phyloP scores from a whole-genome alignment of 2,329 filamentous ascomycete genomes.

The Apiospora malaysiana region DNA sequence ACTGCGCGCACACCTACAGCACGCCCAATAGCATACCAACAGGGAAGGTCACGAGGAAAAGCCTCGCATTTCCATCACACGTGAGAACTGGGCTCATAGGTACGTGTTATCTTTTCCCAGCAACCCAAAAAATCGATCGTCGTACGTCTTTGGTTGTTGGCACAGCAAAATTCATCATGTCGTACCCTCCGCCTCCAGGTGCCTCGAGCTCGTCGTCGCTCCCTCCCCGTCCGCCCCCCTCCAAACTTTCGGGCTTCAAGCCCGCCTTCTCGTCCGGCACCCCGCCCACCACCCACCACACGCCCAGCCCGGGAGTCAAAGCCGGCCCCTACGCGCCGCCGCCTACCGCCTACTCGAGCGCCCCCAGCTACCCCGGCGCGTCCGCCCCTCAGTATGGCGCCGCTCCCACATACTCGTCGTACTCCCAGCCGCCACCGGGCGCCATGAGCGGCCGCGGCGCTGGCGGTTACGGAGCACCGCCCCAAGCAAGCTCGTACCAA shows the following conservation, averaged over 20 bases:
- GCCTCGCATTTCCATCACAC: constrained; percentile 22
- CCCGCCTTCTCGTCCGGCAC: constrained; percentile 55
- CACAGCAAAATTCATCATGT: constrained; percentile 74
- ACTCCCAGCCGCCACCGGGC: constrained; percentile 37
- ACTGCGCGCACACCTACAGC: not conserved
- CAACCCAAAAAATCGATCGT: constrained; percentile 29
- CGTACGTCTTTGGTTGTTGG: constrained; percentile 34
- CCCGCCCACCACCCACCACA: constrained; percentile 29
- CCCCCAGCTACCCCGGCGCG: constrained; percentile 43
- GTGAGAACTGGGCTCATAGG: constrained; percentile 50
- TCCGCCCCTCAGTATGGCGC: constrained; percentile 51
- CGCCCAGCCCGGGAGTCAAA: constrained; percentile 39
- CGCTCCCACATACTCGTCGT: constrained; percentile 41
- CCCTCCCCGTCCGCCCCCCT: constrained; percentile 76
- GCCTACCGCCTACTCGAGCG: constrained; percentile 31
- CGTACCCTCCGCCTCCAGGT: constrained; percentile 87
- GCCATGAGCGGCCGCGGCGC: constrained; percentile 27
- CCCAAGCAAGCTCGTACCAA: constrained; percentile 33
- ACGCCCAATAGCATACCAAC: not conserved
- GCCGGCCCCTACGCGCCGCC: constrained; percentile 44
- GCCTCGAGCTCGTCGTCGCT: constrained; percentile 69
- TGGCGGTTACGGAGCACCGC: constrained; percentile 30
- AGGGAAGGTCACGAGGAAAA: constrained; percentile 20
- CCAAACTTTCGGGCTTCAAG: constrained; percentile 54
- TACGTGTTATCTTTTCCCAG: constrained; percentile 49